Evolutionary conservation across 2,329 filamentous ascomycete genomes (phyloP).

Genomic region (Cadophora sp.): DNA sequence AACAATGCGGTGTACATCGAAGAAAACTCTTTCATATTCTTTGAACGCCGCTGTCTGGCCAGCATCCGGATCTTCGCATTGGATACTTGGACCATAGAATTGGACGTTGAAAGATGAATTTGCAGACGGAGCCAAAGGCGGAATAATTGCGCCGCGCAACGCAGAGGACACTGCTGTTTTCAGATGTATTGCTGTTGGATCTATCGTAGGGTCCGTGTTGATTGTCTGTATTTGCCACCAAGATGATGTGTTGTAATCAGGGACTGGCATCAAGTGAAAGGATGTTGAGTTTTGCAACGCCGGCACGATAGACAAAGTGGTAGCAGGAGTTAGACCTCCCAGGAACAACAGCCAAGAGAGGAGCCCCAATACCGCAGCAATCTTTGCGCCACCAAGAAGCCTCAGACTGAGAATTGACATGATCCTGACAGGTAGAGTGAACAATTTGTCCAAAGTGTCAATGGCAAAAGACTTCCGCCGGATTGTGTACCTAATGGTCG

Average conservation of each 20-base stretch:
- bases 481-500: too few species aligned
- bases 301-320: constrained; percentile 3
- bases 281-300: neutral
- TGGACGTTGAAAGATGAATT: constrained; percentile 29
- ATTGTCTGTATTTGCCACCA: neutral
- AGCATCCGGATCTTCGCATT: constrained; percentile 21
- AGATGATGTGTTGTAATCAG: neutral
- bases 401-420: neutral
- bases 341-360: neutral
- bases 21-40: neutral
- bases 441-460: constrained; percentile 31
- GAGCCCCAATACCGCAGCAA: neutral
- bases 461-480: constrained; percentile 27
- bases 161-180: constrained; percentile 18
- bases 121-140: constrained; percentile 14
- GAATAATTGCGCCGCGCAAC: constrained; percentile 14
- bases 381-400: neutral
- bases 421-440: constrained; percentile 23
- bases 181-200: neutral
- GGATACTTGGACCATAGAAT: constrained; percentile 31
- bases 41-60: constrained; percentile 18
- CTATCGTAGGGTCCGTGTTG: neutral
- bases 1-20: neutral
- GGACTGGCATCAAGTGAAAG: neutral
- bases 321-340: constrained; percentile 11